phyloP scores from a whole-genome alignment of 495 filamentous ascomycete species.

The Penicillium lagena region DNA sequence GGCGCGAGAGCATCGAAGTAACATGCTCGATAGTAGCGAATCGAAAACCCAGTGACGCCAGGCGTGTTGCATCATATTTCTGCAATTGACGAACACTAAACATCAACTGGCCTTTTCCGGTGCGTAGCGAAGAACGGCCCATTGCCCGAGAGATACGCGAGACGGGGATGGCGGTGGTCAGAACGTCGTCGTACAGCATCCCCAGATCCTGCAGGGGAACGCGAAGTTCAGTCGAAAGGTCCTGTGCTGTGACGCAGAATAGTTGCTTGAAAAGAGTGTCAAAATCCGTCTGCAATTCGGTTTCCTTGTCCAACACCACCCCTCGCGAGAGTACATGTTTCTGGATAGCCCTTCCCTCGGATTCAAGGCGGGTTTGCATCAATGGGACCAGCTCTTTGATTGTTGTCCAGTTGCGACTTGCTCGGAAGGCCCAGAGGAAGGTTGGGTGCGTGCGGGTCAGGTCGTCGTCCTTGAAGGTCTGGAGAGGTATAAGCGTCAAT shows the following conservation, averaged over 20 bases:
- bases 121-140: slow-evolving; percentile 26
- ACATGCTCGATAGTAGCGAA: slow-evolving; percentile 69
- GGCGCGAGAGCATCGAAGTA: slow-evolving; percentile 55
- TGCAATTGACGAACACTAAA: slow-evolving; percentile 69
- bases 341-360: slow-evolving; percentile 20
- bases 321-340: slow-evolving; percentile 36
- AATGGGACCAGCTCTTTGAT: slow-evolving; percentile 60
- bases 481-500: background rate
- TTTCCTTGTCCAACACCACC: slow-evolving; percentile 28
- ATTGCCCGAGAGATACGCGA: slow-evolving; percentile 30
- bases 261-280: slow-evolving; percentile 76
- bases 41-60: slow-evolving; percentile 68
- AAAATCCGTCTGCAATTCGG: slow-evolving; percentile 51
- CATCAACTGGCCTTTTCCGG: slow-evolving; percentile 68
- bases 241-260: slow-evolving; percentile 74
- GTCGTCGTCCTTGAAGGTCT: slow-evolving; percentile 64
- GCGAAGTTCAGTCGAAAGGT: slow-evolving; percentile 61
- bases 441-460: slow-evolving; percentile 72
- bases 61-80: slow-evolving; percentile 47
- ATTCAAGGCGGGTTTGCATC: slow-evolving; percentile 56
- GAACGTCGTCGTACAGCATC: slow-evolving; percentile 70
- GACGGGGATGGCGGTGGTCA: slow-evolving; percentile 51
- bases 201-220: slow-evolving; percentile 59
- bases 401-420: slow-evolving; percentile 66
- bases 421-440: slow-evolving; percentile 83